Conservation (phyloP, 2,329 filamentous ascomycete genomes). For the Fusarium humuli region DNA sequence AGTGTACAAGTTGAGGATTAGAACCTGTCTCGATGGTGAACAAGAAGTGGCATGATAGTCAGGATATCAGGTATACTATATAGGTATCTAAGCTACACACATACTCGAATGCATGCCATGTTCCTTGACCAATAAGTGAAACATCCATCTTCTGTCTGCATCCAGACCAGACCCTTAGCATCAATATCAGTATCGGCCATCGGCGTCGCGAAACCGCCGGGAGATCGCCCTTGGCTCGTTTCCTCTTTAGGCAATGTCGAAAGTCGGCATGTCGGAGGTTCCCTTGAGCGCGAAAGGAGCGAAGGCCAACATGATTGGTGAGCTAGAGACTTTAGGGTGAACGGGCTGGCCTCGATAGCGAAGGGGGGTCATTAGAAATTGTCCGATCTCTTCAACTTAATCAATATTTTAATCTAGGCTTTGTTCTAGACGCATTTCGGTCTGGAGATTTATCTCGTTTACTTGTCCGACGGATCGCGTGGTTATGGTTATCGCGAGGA, state of each 20-base stretch:
- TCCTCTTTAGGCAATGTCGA: constrained; percentile 29
- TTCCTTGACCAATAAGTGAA: neutral
- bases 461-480: neutral
- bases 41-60: neutral
- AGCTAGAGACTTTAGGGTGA: neutral
- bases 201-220: constrained; percentile 30
- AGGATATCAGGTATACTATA: neutral
- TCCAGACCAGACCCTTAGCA: neutral
- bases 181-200: constrained; percentile 26
- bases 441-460: neutral
- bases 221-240: constrained; percentile 25
- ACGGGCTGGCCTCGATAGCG: neutral
- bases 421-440: neutral
- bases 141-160: neutral
- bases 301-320: constrained; percentile 23
- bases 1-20: neutral
- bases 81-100: neutral
- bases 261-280: constrained; percentile 39
- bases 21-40: neutral
- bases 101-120: neutral
- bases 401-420: neutral
- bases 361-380: neutral
- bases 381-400: neutral
- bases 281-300: constrained; percentile 39
- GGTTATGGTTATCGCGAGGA: neutral